Evolutionary conservation across 139 green algal genomes (phyloP).

Genomic region (Eudorina sp.): DNA sequence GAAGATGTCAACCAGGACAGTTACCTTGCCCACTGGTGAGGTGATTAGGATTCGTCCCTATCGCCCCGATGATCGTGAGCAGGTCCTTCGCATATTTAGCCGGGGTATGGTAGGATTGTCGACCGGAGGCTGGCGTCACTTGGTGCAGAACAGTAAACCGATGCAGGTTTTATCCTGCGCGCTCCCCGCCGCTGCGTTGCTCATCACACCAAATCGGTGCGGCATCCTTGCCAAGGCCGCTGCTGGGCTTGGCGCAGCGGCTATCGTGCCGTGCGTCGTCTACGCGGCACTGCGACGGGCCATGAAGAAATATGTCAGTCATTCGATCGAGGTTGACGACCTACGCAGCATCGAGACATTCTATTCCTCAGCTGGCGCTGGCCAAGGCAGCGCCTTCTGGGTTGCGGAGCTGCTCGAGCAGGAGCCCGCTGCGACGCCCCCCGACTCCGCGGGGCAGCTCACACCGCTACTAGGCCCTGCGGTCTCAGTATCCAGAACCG

Average conservation of each 20-base stretch:
- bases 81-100: neutral
- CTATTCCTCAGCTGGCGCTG: neutral
- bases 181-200: neutral
- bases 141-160: neutral
- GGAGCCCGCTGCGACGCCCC: neutral
- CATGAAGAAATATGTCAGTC: neutral
- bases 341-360: conserved; percentile 16
- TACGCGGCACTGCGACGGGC: neutral
- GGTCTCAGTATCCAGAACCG: too few species aligned
- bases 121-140: neutral
- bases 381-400: conserved; percentile 21
- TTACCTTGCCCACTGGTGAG: neutral
- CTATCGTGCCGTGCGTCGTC: neutral
- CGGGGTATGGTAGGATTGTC: neutral
- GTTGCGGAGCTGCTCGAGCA: conserved; percentile 23
- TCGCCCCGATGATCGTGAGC: neutral
- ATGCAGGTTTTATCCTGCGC: neutral
- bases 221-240: neutral
- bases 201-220: neutral
- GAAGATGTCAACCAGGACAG: neutral
- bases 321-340: neutral
- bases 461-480: too few species aligned
- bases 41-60: neutral
- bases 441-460: too few species aligned
- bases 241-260: neutral